These are phyloP conservation scores for Amanita muscaria DNA, from an alignment of 768 basidiomycete genomes.

Conservation along the genomic window DNA sequence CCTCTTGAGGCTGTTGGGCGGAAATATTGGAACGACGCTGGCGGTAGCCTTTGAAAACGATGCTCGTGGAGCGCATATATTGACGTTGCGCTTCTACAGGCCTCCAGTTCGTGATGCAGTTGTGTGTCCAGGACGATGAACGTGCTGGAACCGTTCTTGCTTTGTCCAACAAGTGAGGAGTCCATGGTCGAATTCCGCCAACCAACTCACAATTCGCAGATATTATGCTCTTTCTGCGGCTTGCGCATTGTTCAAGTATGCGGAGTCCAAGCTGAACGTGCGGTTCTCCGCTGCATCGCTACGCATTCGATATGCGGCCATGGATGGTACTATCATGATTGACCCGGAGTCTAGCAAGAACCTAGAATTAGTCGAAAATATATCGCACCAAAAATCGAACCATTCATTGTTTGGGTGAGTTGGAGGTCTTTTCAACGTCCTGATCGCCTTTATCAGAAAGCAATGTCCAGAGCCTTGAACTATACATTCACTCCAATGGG, in stretches of 20 bases:
- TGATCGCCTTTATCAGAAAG: background rate
- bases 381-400: slow-evolving; percentile 50
- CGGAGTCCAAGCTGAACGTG: slow-evolving; percentile 59
- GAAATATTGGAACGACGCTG: slow-evolving; percentile 80
- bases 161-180: slow-evolving; percentile 59
- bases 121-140: slow-evolving; percentile 76
- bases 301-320: slow-evolving; percentile 65
- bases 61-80: background rate
- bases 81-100: slow-evolving; percentile 26
- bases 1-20: slow-evolving; percentile 64
- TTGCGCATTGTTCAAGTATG: slow-evolving; percentile 81
- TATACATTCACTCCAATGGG: slow-evolving; percentile 90
- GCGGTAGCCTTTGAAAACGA: slow-evolving; percentile 35
- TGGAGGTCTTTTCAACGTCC: background rate
- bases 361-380: slow-evolving; percentile 82
- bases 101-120: slow-evolving; percentile 67
- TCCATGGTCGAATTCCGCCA: slow-evolving; percentile 29
- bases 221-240: slow-evolving; percentile 85
- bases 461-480: slow-evolving; percentile 51
- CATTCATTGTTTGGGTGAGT: slow-evolving; percentile 76
- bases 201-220: slow-evolving; percentile 30
- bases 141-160: slow-evolving; percentile 73
- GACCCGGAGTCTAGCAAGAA: slow-evolving; percentile 84
- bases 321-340: slow-evolving; percentile 92
- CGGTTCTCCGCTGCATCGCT: slow-evolving; percentile 65